Evolutionary conservation across 495 filamentous ascomycete species (phyloP).

Genomic region (Annulohypoxylon maeteangense): DNA sequence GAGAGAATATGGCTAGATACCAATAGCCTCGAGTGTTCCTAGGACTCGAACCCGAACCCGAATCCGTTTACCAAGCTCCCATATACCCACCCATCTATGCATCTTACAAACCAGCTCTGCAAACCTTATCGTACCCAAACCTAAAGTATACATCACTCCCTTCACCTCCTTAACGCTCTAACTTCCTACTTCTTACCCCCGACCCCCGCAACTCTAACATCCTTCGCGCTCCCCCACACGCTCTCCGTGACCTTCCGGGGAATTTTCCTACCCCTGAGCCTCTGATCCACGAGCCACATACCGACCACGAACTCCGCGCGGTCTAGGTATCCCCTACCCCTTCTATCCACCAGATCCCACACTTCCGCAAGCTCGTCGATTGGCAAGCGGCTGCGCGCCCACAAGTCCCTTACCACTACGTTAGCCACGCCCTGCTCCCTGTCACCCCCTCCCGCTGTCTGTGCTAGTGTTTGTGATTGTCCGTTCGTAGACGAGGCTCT

Average conservation of each 20-base stretch:
- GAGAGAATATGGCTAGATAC: not conserved
- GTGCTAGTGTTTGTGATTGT: not conserved
- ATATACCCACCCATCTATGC: not conserved
- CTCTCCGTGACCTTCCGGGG: conserved; percentile 80
- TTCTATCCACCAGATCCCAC: conserved; percentile 84
- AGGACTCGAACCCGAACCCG: not conserved
- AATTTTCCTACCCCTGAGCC: conserved; percentile 86
- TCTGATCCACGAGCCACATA: conserved; percentile 94
- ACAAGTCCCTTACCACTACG: conserved; percentile 86
- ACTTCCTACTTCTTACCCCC: conserved; percentile 25
- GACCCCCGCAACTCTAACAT: conserved; percentile 52
- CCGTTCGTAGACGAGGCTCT: not conserved
- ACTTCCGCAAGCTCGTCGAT: conserved; percentile 76
- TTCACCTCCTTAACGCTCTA: not conserved
- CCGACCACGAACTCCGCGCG: conserved; percentile 93
- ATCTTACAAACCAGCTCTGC: not conserved
- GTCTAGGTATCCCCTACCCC: conserved; percentile 67
- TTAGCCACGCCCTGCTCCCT: conserved; percentile 71
- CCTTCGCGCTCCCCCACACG: conserved; percentile 86
- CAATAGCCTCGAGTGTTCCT: not conserved
- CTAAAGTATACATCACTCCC: not conserved
- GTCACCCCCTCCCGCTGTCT: not conserved
- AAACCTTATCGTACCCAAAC: not conserved
- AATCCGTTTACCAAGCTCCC: not conserved
- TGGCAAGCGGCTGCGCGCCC: conserved; percentile 79